phyloP scores from a whole-genome alignment of 139 green algal species.

The Picocystis salinarum region DNA sequence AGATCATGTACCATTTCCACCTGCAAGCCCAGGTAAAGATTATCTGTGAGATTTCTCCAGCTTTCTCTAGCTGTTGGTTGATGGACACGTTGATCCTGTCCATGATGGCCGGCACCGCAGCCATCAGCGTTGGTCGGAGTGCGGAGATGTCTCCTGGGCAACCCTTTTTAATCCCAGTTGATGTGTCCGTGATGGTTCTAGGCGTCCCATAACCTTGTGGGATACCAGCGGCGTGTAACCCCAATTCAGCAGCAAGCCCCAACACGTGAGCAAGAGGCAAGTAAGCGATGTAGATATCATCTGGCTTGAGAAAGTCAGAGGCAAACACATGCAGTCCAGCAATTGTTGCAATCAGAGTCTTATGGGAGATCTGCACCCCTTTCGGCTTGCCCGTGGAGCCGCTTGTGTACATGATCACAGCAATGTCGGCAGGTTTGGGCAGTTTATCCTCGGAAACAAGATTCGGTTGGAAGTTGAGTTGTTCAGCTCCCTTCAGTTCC shows the following conservation, averaged over 20 bases:
- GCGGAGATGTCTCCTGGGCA: conserved; percentile 12
- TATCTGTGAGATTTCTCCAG: too few relatives aligned
- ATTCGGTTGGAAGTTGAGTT: conserved; percentile 12
- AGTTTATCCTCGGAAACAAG: conserved; percentile 32
- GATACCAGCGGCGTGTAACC: too few relatives aligned
- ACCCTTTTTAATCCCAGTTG: conserved; percentile 16
- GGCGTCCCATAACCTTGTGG: conserved; percentile 12
- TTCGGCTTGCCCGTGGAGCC: conserved; percentile 25
- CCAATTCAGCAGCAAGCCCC: conserved; percentile 18
- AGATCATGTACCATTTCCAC: too few relatives aligned
- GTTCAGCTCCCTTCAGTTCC: too few relatives aligned
- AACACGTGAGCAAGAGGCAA: conserved; percentile 32
- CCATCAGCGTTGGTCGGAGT: conserved; percentile 19
- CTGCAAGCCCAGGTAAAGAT: too few relatives aligned
- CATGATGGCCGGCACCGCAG: conserved; percentile 14
- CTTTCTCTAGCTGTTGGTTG: too few relatives aligned
- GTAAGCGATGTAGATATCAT: conserved; percentile 24
- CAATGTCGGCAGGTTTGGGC: conserved; percentile 49
- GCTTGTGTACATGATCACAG: conserved; percentile 90
- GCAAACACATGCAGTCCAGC: conserved; percentile 2
- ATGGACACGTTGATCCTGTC: too few relatives aligned
- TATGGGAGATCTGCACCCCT: conserved; percentile 24
- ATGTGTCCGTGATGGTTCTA: conserved; percentile 17
- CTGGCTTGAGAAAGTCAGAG: background rate
- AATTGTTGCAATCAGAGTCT: conserved; percentile 17